Base-by-base conservation (phyloP, 139 green algal genomes). In the Gonium pectorale region DNA sequence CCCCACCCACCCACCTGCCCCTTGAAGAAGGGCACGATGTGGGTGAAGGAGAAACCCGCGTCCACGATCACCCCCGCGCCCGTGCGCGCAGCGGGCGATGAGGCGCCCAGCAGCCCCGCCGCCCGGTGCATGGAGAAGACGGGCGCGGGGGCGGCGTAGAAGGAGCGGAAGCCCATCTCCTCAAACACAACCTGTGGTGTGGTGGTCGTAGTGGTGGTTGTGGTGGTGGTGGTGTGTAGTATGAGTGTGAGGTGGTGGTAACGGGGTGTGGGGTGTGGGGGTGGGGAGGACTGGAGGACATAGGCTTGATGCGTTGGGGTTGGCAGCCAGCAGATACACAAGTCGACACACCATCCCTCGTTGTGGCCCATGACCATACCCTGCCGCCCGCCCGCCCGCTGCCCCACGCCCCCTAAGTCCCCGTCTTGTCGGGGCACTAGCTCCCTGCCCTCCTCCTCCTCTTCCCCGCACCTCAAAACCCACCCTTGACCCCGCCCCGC, bases 31-130 rank as follows among this genome's bases (percentile, higher is more conserved):
- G 96, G 96, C 49, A 97, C 91, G 5, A 90, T 83, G 56, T 98
- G 95, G 13, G 95, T 98, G 89, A 94, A 96, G 46, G 90, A 95
- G 83, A 95, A 96, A 60, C 93, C 93, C 54, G 80, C 85, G 81
- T 96, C 93, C 60, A 96, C 83, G 41, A 96, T 86, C 33, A 96
- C 67, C 1, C 85, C 84, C 31, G 54, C 63, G 13, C 62, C 62
- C 31, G 63, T 66, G 31, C 63, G 78, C 29, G 78, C 78, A 2
- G 62, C 78, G 31, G 78, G 31, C 41, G 37, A 31, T 4, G 11
- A 31, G 7, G n/a, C 5, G 6, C 46, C 59, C 67, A 88, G 27
- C 46, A 89, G n/a, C 19, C 77, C 38, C 1, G 83, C 86, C 13
- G 87, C 67, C 33, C 83, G 73, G 1, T 82, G 83, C 43, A 98